A percentile compares a stretch with the other conserved stretches of the same genome.
phyloP scores from a whole-genome alignment of 495 filamentous ascomycete species.

The Lophiotrema nucula region DNA sequence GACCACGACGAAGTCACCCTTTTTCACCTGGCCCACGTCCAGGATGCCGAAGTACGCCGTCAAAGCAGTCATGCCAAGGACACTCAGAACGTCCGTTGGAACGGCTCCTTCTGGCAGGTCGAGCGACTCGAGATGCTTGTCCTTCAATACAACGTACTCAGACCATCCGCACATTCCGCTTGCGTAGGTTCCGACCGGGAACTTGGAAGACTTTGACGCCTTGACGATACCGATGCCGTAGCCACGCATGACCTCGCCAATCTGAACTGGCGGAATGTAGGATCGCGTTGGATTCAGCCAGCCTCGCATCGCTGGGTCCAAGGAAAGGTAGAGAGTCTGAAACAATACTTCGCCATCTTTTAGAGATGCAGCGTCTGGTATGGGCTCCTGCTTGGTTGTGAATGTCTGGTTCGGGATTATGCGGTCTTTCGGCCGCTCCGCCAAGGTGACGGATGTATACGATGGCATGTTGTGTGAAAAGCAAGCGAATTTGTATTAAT shows the following conservation, averaged over 20 bases:
- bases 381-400: slow-evolving; percentile 45
- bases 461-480: slow-evolving; percentile 17
- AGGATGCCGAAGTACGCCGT: slow-evolving; percentile 69
- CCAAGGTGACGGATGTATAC: slow-evolving; percentile 51
- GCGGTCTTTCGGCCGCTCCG: slow-evolving; percentile 47
- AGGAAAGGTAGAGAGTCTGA: slow-evolving; percentile 67
- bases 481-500: neutral
- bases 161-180: slow-evolving; percentile 58
- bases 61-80: slow-evolving; percentile 57
- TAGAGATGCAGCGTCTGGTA: slow-evolving; percentile 49
- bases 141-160: slow-evolving; percentile 56
- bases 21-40: slow-evolving; percentile 55
- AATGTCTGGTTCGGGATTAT: slow-evolving; percentile 51
- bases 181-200: slow-evolving; percentile 54
- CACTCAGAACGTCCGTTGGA: slow-evolving; percentile 60
- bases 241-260: slow-evolving; percentile 69
- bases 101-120: slow-evolving; percentile 49
- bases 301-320: slow-evolving; percentile 79
- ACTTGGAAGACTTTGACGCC: slow-evolving; percentile 47
- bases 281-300: slow-evolving; percentile 68
- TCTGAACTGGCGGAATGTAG: slow-evolving; percentile 65
- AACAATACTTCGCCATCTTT: slow-evolving; percentile 63
- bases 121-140: slow-evolving; percentile 47
- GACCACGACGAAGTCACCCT: slow-evolving; percentile 64
- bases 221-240: slow-evolving; percentile 53